These are phyloP conservation scores for Tilletia caries DNA, from an alignment of 1,284 basidiomycete genomes.

Conservation along the genomic window DNA sequence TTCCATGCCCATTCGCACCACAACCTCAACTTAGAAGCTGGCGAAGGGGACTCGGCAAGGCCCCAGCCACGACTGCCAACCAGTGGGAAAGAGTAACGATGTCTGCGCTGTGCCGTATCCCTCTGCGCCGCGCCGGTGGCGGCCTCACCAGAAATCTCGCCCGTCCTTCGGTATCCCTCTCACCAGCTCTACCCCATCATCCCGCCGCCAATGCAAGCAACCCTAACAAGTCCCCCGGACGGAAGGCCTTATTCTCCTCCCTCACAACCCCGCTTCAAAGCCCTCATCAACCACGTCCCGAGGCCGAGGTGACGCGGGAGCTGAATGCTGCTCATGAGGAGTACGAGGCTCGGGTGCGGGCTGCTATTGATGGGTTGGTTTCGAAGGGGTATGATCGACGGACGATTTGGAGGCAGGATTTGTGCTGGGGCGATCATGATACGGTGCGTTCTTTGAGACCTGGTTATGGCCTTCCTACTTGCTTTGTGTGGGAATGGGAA, in stretches of 20 bases:
- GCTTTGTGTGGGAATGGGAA: too few relatives aligned
- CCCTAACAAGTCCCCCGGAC: not conserved
- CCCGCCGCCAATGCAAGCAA: not conserved
- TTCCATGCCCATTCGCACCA: too few relatives aligned
- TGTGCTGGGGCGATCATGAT: constrained; percentile 17
- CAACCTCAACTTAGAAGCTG: too few relatives aligned
- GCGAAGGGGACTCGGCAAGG: too few relatives aligned
- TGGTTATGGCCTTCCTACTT: too few relatives aligned
- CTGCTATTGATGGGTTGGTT: not conserved
- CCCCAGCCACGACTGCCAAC: too few relatives aligned
- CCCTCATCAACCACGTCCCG: not conserved
- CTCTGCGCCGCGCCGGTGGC: not conserved
- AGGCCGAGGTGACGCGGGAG: not conserved
- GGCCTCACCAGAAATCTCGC: not conserved
- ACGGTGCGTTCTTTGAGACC: not conserved
- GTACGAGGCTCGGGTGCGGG: not conserved
- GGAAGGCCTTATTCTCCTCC: not conserved
- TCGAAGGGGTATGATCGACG: not conserved
- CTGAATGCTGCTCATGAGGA: not conserved
- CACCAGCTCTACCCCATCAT: not conserved
- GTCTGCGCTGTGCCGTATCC: not conserved
- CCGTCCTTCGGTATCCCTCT: not conserved
- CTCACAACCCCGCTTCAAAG: not conserved
- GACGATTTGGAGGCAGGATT: constrained; percentile 10
- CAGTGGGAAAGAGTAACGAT: not conserved